Base-by-base conservation (phyloP, 2,329 filamentous ascomycete species). In the Endocalyx cinctus region DNA sequence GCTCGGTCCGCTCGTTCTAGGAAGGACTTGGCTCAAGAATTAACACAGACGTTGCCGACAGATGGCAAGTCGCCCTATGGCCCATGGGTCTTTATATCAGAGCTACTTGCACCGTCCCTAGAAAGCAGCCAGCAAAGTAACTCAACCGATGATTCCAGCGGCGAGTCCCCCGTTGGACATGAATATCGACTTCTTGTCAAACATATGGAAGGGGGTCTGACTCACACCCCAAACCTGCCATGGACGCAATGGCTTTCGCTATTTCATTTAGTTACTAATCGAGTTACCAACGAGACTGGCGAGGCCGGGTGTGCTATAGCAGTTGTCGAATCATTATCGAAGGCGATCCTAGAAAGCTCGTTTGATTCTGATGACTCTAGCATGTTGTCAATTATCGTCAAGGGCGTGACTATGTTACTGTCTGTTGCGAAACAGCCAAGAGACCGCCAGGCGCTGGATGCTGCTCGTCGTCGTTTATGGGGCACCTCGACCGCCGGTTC, bases 301-400 rank as follows among this genome's bases (percentile, higher is more conserved):
- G 79, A 87, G 41, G 73, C 75, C 12, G 81, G 78, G 5, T 70
- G 81, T 25, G 74, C 79, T 5, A 66, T 84, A 31, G 72, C 75
- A 16, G 69, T 87, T 2, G 66, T 89, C 25, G 87, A 94, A 40
- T 83, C 82, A 2, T 50, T 92, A 4, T 76, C 84, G 1, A 80
- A 75, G 45, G 50, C 58, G 2, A 45, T 83, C 5, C 47, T 66
- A 23, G 66, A 69, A 34, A 59, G 45, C 41, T 45, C 54, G 2
- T 31, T 50, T 17, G 38, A 42, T 15, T 39, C 52, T 19, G 33
- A 43, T 13, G 13, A 38, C 4, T 38, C 47, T 4, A 29, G 37
- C 3, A 25, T 52, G 6, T 34, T 48, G 3, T 17, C 50, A 5
- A 62, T 52, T 14, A 44, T 53, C 1, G 41, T 69, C 10, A 52